A percentile compares a stretch with the other conserved stretches of the same genome.
Conservation (phyloP, 2,329 filamentous ascomycete genomes). For the Aspergillus sojae region DNA sequence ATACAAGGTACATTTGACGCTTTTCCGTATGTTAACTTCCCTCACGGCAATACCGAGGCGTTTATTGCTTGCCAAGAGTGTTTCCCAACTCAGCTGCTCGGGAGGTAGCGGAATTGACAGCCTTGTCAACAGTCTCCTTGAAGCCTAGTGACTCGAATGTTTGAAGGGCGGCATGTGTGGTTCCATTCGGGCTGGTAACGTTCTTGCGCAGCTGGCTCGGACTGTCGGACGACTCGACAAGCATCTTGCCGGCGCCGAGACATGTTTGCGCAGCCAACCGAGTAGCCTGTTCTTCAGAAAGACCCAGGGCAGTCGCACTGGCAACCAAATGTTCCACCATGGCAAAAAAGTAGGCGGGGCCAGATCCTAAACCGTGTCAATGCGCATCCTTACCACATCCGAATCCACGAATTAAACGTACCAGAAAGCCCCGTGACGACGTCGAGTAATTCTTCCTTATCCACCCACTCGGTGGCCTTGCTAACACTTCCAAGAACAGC, state of each 20-base stretch:
- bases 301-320: conserved; percentile 35
- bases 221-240: conserved; percentile 33
- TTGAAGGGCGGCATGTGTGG: conserved; percentile 36
- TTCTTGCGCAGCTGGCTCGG: conserved; percentile 39
- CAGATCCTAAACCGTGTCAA: conserved; percentile 30
- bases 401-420: conserved; percentile 17
- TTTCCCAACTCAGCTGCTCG: conserved; percentile 36
- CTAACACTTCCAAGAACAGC: conserved; percentile 33
- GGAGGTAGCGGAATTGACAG: conserved; percentile 34
- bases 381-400: neutral
- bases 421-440: conserved; percentile 41
- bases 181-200: conserved; percentile 40
- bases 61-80: conserved; percentile 23
- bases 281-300: conserved; percentile 37
- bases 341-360: conserved; percentile 41
- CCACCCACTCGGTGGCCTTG: conserved; percentile 39
- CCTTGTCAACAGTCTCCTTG: conserved; percentile 34
- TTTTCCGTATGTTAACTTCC: neutral
- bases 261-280: conserved; percentile 37
- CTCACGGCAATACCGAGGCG: neutral
- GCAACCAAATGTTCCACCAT: conserved; percentile 40
- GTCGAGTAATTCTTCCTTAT: conserved; percentile 36
- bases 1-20: neutral
- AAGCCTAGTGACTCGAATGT: conserved; percentile 34
- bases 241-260: conserved; percentile 39